Evolutionary conservation across 768 basidiomycete species (phyloP), one percentile per base, ranked within the genome.

Genomic region (Pisolithus sp.): DNA sequence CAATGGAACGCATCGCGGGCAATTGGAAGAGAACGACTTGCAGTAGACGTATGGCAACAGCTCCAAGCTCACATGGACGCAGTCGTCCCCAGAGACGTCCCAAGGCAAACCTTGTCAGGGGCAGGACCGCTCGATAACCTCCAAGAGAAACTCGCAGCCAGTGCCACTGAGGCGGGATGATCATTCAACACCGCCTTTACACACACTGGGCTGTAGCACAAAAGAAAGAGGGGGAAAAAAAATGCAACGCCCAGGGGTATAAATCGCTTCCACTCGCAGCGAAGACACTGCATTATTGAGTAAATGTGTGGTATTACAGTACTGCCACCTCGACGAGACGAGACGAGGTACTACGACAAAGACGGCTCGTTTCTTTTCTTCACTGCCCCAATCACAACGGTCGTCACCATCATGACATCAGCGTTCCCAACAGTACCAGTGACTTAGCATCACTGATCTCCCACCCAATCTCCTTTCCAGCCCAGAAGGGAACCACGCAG

Each of bases 401-500:
- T 30, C 8, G 30, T 9, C 12, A 15, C 34, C 34, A 34, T 15
- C 34, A 34, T 34, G 12, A 31, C 34, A 34, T 41, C 21, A 21
- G 38, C 20, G 17, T n/a, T 37, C 34, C 7, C 26, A n/a, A n/a
- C n/a, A n/a, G 26, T 51, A 26, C 18, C 21, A 31, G 34, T 38
- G 15, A 60, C 54, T 53, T 53, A 57, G 26, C 63, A 50, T 63
- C 54, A 48, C 45, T 34, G 51, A 85, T 74, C 63, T 79, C 75
- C 93, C 94, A 98, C 8, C 73, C 73, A 31, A 98, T 68, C 55
- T 78, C 73, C 68, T 82, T 88, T 12, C 92, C 94, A 8, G 86
- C 82, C 87, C 89, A 89, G 71, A 97, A 95, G 7, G 94, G 90
- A 39, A 88, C 77, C 1, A 95, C 77, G 24, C 61, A 74, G 26